Evolutionary conservation across 2,329 filamentous ascomycete genomes (phyloP).

Genomic region (Stachybotrys chartarum): DNA sequence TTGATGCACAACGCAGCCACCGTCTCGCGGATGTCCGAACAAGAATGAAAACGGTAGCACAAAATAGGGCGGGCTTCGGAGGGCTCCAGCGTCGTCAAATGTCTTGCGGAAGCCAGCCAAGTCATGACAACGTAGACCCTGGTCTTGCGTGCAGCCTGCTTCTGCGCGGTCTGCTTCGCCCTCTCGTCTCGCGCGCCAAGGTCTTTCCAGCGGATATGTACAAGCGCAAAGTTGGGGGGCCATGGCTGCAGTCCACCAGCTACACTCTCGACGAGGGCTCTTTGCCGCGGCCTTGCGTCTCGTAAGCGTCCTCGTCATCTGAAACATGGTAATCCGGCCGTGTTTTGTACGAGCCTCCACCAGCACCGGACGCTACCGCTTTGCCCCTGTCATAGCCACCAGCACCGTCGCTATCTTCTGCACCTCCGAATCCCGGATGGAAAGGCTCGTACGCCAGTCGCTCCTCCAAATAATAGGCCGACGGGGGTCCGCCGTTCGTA

Average conservation of each 20-base stretch:
- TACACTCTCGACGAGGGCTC: slow-evolving; percentile 28
- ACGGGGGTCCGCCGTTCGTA: slow-evolving; percentile 3
- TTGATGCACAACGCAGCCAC: too few relatives aligned
- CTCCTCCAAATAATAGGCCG: slow-evolving; percentile 10
- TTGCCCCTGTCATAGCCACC: slow-evolving; percentile 8
- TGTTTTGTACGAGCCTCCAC: slow-evolving; percentile 6
- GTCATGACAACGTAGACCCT: too few relatives aligned
- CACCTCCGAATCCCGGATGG: slow-evolving; percentile 26
- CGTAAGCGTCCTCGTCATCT: slow-evolving; percentile 32
- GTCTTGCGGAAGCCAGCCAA: too few relatives aligned
- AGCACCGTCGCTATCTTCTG: slow-evolving; percentile 30
- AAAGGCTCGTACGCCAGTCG: slow-evolving; percentile 28
- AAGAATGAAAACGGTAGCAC: too few relatives aligned
- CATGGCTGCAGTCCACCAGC: background rate
- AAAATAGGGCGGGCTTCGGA: too few relatives aligned
- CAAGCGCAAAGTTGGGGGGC: background rate
- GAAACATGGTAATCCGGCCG: slow-evolving; percentile 16
- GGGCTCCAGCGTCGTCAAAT: too few relatives aligned
- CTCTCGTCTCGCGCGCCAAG: too few relatives aligned
- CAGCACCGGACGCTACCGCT: background rate
- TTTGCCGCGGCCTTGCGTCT: slow-evolving; percentile 29
- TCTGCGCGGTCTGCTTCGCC: too few relatives aligned
- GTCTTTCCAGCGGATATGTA: background rate
- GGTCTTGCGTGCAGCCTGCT: too few relatives aligned
- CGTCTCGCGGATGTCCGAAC: too few relatives aligned